These are phyloP conservation scores for Metschnikowia sp. DNA, from an alignment of 805 yeast species.

Conservation along the genomic window DNA sequence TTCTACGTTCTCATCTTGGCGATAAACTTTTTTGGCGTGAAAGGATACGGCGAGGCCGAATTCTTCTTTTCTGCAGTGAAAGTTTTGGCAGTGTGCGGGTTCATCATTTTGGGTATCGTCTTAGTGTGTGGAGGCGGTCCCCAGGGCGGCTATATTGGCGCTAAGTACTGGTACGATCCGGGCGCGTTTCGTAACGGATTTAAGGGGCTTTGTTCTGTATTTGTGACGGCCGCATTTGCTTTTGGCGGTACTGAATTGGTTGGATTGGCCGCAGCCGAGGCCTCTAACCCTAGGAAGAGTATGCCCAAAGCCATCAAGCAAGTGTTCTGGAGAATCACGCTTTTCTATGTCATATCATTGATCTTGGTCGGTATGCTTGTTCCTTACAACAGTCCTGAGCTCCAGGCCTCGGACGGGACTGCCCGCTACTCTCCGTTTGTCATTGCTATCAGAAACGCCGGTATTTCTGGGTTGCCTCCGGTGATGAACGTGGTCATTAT, in stretches of 20 bases:
- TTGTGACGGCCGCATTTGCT: constrained; percentile 61
- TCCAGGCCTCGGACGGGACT: constrained; percentile 53
- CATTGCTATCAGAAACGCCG: constrained; percentile 61
- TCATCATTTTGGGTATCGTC: constrained; percentile 52
- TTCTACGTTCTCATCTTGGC: constrained; percentile 49
- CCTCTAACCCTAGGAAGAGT: constrained; percentile 55
- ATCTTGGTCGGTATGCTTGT: constrained; percentile 40
- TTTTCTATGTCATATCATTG: constrained; percentile 51
- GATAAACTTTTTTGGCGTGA: constrained; percentile 59
- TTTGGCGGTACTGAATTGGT: constrained; percentile 66
- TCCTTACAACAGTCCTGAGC: constrained; percentile 48
- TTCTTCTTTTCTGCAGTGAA: constrained; percentile 53
- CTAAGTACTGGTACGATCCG: constrained; percentile 54
- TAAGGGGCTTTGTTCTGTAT: constrained; percentile 60
- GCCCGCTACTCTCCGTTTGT: constrained; percentile 67
- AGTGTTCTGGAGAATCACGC: constrained; percentile 59
- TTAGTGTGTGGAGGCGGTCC: constrained; percentile 58
- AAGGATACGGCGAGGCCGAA: constrained; percentile 70
- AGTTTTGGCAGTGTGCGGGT: constrained; percentile 56
- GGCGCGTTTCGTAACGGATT: constrained; percentile 57
- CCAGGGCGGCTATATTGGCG: constrained; percentile 55
- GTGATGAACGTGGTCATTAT: constrained; percentile 73
- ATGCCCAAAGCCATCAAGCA: constrained; percentile 64
- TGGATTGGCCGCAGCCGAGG: constrained; percentile 67
- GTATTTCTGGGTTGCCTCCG: constrained; percentile 63